Percentiles rank a stretch among this genome's conserved stretches.
Conservation (phyloP, 192 early-diverging fungal species). For the Coemansia nantahalensis region DNA sequence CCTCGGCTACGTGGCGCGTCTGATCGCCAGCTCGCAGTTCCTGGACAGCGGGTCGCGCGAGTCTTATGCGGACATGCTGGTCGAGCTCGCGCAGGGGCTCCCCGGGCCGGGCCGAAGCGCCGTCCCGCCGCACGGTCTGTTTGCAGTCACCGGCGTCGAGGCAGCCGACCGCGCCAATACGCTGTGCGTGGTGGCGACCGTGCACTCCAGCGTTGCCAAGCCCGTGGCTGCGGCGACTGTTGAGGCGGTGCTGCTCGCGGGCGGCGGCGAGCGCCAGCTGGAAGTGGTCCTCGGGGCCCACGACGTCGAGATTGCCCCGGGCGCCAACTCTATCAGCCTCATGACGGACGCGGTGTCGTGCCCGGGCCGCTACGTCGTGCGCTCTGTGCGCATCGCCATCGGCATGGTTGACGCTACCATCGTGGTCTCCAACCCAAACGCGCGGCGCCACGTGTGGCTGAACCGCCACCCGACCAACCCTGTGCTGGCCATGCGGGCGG, state of each 20-base stretch:
- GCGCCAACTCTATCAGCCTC: constrained; percentile 8
- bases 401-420: constrained; percentile 10
- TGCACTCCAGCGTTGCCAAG: constrained; percentile 9
- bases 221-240: constrained; percentile 5
- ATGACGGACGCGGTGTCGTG: constrained; percentile 28
- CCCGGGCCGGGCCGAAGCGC: neutral
- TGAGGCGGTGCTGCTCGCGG: constrained; percentile 14
- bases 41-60: constrained; percentile 7
- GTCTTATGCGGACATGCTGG: constrained; percentile 15
- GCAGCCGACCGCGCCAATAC: constrained; percentile 4
- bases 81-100: constrained; percentile 10
- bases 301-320: constrained; percentile 7
- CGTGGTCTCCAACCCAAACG: constrained; percentile 14
- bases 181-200: constrained; percentile 1
- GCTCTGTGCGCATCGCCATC: constrained; percentile 12
- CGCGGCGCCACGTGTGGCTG: constrained; percentile 17
- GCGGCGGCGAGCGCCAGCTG: constrained; percentile 12
- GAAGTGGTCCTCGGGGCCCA: constrained; percentile 16
- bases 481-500: neutral
- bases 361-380: constrained; percentile 24
- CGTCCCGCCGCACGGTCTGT: constrained; percentile 1
- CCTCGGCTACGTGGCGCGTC: constrained; percentile 16
- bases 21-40: constrained; percentile 16
- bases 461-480: constrained; percentile 14
- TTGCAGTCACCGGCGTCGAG: constrained; percentile 3